Evolutionary conservation across 2,329 filamentous ascomycete genomes (phyloP).

Genomic region (Fusarium falciforme): DNA sequence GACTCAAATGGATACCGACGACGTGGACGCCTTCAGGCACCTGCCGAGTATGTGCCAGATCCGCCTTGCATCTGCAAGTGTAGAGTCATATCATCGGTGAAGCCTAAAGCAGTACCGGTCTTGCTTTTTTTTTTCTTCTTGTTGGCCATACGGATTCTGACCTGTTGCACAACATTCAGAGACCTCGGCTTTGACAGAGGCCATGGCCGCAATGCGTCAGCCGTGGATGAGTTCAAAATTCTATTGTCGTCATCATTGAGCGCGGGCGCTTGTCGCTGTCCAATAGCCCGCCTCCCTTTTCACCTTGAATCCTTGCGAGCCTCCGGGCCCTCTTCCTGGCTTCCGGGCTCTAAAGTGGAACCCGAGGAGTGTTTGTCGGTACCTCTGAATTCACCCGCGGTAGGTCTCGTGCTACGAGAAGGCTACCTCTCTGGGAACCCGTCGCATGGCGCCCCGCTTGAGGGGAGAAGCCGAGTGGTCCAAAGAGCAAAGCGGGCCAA

Average conservation of each 20-base stretch:
- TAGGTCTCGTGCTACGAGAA: slow-evolving; percentile 40
- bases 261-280: slow-evolving; percentile 32
- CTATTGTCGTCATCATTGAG: slow-evolving; percentile 41
- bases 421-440: slow-evolving; percentile 35
- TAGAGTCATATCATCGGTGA: slow-evolving; percentile 43
- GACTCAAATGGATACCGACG: slow-evolving; percentile 42
- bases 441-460: slow-evolving; percentile 46
- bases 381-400: slow-evolving; percentile 24
- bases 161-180: slow-evolving; percentile 16
- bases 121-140: not conserved
- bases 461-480: slow-evolving; percentile 46
- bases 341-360: slow-evolving; percentile 40
- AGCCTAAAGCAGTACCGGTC: slow-evolving; percentile 34
- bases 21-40: slow-evolving; percentile 42
- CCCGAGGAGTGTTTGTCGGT: slow-evolving; percentile 36
- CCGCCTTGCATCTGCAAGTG: slow-evolving; percentile 36
- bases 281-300: slow-evolving; percentile 31
- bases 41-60: slow-evolving; percentile 40
- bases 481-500: slow-evolving; percentile 19
- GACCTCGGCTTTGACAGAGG: slow-evolving; percentile 25
- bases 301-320: slow-evolving; percentile 29
- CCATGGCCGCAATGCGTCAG: slow-evolving; percentile 33
- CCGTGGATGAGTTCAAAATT: slow-evolving; percentile 35
- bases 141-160: slow-evolving; percentile 1
- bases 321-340: slow-evolving; percentile 40